These are phyloP conservation scores for Fusarium chuoi DNA, from an alignment of 2,329 filamentous ascomycete species.

Conservation along the genomic window DNA sequence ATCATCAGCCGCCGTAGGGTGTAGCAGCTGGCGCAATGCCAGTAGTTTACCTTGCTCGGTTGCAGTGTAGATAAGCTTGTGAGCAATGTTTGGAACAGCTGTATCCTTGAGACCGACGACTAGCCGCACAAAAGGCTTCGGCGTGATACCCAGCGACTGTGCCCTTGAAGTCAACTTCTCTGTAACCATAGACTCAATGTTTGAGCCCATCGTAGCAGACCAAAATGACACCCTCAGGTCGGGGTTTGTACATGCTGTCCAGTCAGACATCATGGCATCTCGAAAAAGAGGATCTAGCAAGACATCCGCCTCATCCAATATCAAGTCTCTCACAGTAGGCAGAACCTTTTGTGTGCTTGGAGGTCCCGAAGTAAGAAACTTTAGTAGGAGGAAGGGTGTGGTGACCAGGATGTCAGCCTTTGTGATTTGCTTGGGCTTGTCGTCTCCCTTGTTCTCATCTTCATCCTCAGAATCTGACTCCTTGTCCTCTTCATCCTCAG, in stretches of 20 bases:
- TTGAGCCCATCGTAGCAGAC: constrained; percentile 97
- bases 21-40: constrained; percentile 87
- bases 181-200: constrained; percentile 81
- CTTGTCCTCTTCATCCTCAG: constrained; percentile 53
- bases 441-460: constrained; percentile 33
- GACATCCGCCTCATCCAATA: constrained; percentile 95
- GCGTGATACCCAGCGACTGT: constrained; percentile 49
- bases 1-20: constrained; percentile 70
- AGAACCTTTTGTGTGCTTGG: constrained; percentile 62
- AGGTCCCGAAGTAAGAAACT: constrained; percentile 68
- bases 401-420: constrained; percentile 55
- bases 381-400: constrained; percentile 72
- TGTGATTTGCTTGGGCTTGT: constrained; percentile 44
- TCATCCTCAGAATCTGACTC: constrained; percentile 52
- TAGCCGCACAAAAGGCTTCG: constrained; percentile 75
- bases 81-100: constrained; percentile 89
- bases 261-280: constrained; percentile 86
- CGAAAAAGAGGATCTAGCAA: constrained; percentile 91
- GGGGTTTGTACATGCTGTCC: constrained; percentile 78
- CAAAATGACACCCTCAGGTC: constrained; percentile 83
- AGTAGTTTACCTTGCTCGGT: constrained; percentile 95
- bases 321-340: constrained; percentile 75
- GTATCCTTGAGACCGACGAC: constrained; percentile 98
- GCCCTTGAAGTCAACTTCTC: constrained; percentile 71
- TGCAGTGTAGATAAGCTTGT: constrained; percentile 89